A percentile compares a stretch with the other conserved stretches of the same genome.
These are phyloP conservation scores for Epicoccum sorghinum DNA, from an alignment of 2,329 filamentous ascomycete genomes.

Conservation along the genomic window DNA sequence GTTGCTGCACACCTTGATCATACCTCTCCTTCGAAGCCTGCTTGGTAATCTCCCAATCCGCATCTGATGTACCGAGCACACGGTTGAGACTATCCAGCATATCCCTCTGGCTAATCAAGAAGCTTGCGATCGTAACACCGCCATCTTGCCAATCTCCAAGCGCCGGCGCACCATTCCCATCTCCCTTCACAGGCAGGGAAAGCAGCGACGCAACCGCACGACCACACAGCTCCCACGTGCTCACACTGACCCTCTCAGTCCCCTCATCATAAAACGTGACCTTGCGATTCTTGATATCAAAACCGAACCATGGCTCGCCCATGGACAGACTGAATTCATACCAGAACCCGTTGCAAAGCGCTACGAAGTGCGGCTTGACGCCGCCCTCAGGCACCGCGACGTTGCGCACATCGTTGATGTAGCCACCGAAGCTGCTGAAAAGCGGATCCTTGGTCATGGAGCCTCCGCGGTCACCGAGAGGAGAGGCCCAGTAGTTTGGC, in stretches of 20 bases:
- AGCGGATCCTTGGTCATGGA: neutral
- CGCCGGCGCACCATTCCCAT: neutral
- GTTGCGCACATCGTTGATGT: conserved; percentile 17
- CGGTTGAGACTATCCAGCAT: conserved; percentile 68
- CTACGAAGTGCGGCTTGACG: conserved; percentile 11
- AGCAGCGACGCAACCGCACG: conserved; percentile 57
- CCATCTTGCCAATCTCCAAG: conserved; percentile 17
- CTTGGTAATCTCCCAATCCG: conserved; percentile 65
- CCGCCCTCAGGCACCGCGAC: neutral
- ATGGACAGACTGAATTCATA: conserved; percentile 48
- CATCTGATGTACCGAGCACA: conserved; percentile 62
- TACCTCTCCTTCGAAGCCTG: conserved; percentile 58
- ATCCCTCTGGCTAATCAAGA: conserved; percentile 60
- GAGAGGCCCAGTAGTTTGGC: conserved; percentile 48
- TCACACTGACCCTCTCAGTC: conserved; percentile 50
- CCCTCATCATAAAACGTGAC: conserved; percentile 37
- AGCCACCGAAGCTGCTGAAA: conserved; percentile 5
- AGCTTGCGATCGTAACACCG: conserved; percentile 38
- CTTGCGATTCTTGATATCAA: conserved; percentile 43
- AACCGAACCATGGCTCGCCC: conserved; percentile 39
- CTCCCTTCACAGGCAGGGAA: conserved; percentile 41
- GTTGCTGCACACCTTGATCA: conserved; percentile 52
- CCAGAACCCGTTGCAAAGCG: conserved; percentile 39
- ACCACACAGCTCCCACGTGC: conserved; percentile 64
- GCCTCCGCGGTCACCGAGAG: conserved; percentile 20